phyloP scores from a whole-genome alignment of 345 rosid genomes.

The Eucalyptus marginata region DNA sequence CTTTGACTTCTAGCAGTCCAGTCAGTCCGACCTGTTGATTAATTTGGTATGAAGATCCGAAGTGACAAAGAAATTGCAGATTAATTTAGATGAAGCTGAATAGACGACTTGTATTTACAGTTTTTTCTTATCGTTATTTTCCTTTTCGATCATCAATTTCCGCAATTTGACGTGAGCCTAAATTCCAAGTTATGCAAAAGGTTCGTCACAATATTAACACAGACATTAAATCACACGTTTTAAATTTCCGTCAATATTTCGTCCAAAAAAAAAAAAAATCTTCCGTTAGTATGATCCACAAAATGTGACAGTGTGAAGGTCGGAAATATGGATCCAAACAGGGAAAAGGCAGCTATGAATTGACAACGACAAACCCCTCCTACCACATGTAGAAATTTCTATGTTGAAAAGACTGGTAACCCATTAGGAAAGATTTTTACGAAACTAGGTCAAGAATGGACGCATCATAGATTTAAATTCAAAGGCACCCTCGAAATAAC shows the following conservation, averaged over 20 bases:
- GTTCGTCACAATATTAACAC: no score
- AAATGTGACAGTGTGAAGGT: no score
- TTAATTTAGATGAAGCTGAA: background rate
- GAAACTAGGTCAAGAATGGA: background rate
- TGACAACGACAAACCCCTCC: background rate
- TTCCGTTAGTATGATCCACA: no score
- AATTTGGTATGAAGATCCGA: background rate
- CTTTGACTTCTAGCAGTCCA: slow-evolving; percentile 50
- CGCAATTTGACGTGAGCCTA: background rate
- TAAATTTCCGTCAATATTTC: no score
- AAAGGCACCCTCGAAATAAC: background rate
- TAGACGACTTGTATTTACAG: background rate
- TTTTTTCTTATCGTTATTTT: background rate
- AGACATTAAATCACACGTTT: no score
- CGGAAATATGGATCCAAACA: background rate
- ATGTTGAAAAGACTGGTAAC: background rate
- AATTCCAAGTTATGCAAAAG: background rate
- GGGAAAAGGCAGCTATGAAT: background rate
- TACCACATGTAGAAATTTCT: background rate
- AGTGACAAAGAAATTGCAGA: background rate
- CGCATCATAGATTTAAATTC: background rate
- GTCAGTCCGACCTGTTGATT: slow-evolving; percentile 41
- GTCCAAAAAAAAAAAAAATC: no score
- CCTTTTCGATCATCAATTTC: background rate
- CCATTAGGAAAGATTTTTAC: background rate